Evolutionary conservation across 2,329 filamentous ascomycete species (phyloP), one percentile per base, ranked within the genome.

Genomic region (Claviceps spartinae): DNA sequence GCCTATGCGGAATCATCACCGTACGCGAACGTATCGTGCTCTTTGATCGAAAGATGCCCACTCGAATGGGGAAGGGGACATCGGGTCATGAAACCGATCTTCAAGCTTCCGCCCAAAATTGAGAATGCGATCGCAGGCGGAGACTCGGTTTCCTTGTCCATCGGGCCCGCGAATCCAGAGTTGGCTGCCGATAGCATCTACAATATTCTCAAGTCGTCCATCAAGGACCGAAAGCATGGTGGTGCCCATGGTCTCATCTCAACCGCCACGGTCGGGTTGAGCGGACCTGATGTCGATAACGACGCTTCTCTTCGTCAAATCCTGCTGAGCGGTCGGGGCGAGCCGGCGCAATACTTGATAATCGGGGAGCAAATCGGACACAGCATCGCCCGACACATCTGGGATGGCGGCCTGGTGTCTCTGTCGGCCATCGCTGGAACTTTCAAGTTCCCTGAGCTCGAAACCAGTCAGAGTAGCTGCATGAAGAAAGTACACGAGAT

Each of bases 311-410:
- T 62, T 40, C 60, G 66, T 16, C 62, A 62, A 22, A 51, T 71
- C 0, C 55, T 58, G 7, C 48, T 67, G 37, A 61, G 58, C 5
- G 60, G 59, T 1, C 54, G 54, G 1, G 34, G 56, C 1, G 58
- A 59, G 8, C 55, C 56, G 16, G 46, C 61, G 2, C 57, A 62
- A 0, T 57, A 56, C 9, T 54, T 78, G 7, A 66, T 72, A 30
- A 63, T 80, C 4, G 72, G 76, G 50, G 78, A 81, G 54, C 76
- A 79, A 50, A 72, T 81, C 9, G 77, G 76, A 14, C 77, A 81
- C 63, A 79, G 76, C 59, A 80, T 81, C 51, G 77, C 77, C 0
- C 71, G 77, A 2, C 77, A 81, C 54, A 67, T 81, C 5, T 81
- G 78, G 78, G 78, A 81, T 50, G 77, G 71, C 1, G 78, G 78